A percentile compares a stretch with the other conserved stretches of the same genome.
Conservation (phyloP, 2,329 filamentous ascomycete genomes). For the Tricladium varicosporioides region DNA sequence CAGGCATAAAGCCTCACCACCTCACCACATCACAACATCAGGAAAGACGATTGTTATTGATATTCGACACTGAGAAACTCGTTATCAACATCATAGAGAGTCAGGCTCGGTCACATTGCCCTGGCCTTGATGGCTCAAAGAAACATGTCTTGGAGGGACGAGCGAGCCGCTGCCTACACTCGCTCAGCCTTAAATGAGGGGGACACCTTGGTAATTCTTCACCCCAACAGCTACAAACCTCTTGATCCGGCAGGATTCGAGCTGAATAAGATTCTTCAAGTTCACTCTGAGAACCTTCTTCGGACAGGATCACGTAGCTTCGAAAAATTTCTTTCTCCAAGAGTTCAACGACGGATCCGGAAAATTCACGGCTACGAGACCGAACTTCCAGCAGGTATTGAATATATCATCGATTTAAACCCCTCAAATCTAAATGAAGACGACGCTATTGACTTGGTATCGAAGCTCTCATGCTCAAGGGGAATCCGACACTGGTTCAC, state of each 20-base stretch:
- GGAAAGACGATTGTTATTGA: not conserved
- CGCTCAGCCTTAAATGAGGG: constrained; percentile 27
- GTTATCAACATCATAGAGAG: not conserved
- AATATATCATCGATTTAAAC: constrained; percentile 61
- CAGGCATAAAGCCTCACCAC: not conserved
- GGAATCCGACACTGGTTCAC: constrained; percentile 56
- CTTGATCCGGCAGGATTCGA: constrained; percentile 27
- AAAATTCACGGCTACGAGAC: constrained; percentile 32
- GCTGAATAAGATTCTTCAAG: constrained; percentile 39
- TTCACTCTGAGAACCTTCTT: constrained; percentile 47
- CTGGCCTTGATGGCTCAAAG: not conserved
- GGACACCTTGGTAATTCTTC: constrained; percentile 44
- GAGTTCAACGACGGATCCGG: constrained; percentile 41
- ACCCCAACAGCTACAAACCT: constrained; percentile 31
- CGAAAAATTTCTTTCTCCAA: constrained; percentile 42
- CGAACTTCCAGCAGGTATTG: constrained; percentile 42
- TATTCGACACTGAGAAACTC: not conserved
- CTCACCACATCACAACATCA: not conserved
- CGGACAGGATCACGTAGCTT: constrained; percentile 48
- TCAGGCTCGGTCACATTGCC: not conserved
- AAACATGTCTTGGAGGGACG: not conserved
- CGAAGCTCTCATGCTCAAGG: constrained; percentile 55
- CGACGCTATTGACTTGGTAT: constrained; percentile 57
- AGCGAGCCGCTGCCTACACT: not conserved
- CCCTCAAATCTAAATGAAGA: constrained; percentile 52